Percentiles rank a stretch among this genome's conserved stretches.
These are phyloP conservation scores for Catharanthus roseus DNA, from an alignment of 257 asterid genomes.

Conservation along the genomic window DNA sequence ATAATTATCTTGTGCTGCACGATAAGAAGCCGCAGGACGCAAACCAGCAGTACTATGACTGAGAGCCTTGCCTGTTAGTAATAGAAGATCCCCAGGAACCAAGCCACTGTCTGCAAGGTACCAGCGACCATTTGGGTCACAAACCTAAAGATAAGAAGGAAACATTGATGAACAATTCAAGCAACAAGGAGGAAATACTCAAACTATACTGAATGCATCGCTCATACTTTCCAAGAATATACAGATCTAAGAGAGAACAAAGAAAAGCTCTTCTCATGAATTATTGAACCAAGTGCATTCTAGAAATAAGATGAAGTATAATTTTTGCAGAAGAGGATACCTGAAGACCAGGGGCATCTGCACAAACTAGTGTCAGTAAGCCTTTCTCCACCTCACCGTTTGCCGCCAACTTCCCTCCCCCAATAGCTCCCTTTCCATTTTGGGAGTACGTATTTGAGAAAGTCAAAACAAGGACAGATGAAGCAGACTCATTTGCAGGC, in stretches of 20 bases:
- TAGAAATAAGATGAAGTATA: not conserved
- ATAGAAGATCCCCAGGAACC: slow-evolving; percentile 72
- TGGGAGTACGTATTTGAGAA: slow-evolving; percentile 47
- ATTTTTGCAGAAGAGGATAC: slow-evolving; percentile 29
- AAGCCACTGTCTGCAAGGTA: slow-evolving; percentile 82
- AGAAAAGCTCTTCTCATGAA: not conserved
- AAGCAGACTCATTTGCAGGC: slow-evolving; percentile 79
- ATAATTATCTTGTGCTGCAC: slow-evolving; percentile 45
- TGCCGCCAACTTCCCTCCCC: slow-evolving; percentile 51
- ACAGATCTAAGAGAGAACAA: not conserved
- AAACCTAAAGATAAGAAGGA: slow-evolving; percentile 51
- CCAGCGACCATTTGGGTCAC: slow-evolving; percentile 94
- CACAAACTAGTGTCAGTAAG: slow-evolving; percentile 66
- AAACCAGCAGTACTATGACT: slow-evolving; percentile 92
- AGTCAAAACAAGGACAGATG: slow-evolving; percentile 74
- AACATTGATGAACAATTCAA: slow-evolving; percentile 20
- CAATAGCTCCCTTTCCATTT: slow-evolving; percentile 49
- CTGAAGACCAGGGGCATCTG: slow-evolving; percentile 90
- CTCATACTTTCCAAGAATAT: not conserved
- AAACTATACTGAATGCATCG: slow-evolving; percentile 1
- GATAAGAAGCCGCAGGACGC: slow-evolving; percentile 73
- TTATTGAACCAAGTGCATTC: not conserved
- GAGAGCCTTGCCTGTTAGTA: slow-evolving; percentile 93
- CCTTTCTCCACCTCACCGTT: slow-evolving; percentile 82
- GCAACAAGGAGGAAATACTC: slow-evolving; percentile 6